Evolutionary conservation across 495 filamentous ascomycete species (phyloP), one percentile per base, ranked within the genome.

Genomic region (Tuber aestivum): DNA sequence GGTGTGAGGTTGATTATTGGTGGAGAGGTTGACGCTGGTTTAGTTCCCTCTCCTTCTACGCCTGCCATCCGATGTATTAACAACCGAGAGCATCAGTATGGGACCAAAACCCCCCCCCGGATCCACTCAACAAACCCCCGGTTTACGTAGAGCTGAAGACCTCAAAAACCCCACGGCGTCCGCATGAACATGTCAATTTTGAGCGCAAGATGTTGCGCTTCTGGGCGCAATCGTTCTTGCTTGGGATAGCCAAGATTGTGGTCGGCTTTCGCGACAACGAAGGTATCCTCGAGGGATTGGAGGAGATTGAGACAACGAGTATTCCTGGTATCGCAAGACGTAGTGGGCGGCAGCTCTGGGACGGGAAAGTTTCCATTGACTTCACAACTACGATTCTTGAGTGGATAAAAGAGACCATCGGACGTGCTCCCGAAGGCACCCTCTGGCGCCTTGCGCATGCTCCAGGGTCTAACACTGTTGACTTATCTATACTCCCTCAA

Each of bases 121-220:
- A 88, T 42, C 87, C 87, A 71, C 56, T 65, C 0, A 89, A 89
- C 48, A 86, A 87, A 7, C 90, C 92, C 2, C 92, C 93, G 72
- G 91, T 95, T 76, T 99, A 94, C 91, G 91, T 99, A 23, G 95
- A 99, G 83, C 87, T 99, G 70, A 99, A 99, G 83, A 98, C 95
- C 0, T 89, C 89, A 2, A 91, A 89, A n/a, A 89, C 91, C 74
- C 90, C 92, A 45, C 84, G 85, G 40, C 87, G 85, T 45, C 87
- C 91, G 1, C 87, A 89, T 45, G 91, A 93, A 76, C 86, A 89
- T 83, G 75, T 91, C 27, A 92, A 90, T 72, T 97, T 92, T 79
- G 93, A 99, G 84, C 88, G 92, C 18, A 98, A 98, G 83, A 86
- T 98, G 48, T 87, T 97, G 77, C 96, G 94, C 76, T 97, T 93